Percentiles rank a stretch among this genome's conserved stretches.
Conservation (phyloP, 306 rosid genomes). For the Ormosia emarginata region DNA sequence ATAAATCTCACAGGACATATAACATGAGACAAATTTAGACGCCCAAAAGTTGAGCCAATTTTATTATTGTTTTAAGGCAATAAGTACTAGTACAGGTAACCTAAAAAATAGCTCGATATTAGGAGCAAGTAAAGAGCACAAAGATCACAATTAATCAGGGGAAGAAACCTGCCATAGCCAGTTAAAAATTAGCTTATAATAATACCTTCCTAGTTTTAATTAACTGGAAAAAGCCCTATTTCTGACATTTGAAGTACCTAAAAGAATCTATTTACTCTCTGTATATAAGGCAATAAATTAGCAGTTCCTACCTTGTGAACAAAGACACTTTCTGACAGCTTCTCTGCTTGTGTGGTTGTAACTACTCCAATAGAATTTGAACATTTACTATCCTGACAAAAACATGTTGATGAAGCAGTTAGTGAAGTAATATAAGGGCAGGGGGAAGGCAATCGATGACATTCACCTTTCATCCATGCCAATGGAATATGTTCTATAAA, state of each 20-base stretch:
- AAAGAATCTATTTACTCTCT: neutral
- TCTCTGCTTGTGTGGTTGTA: slow-evolving; percentile 30
- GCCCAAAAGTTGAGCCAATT: neutral
- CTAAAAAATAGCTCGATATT: neutral
- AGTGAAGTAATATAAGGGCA: slow-evolving; percentile 1
- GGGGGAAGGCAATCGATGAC: neutral
- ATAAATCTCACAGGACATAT: neutral
- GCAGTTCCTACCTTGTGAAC: slow-evolving; percentile 37
- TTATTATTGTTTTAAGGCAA: neutral
- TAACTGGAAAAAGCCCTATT: neutral
- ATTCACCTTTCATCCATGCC: neutral
- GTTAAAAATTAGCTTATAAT: neutral
- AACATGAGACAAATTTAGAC: neutral
- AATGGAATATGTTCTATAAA: neutral
- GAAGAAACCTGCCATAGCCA: neutral
- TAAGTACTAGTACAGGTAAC: neutral
- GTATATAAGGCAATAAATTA: neutral
- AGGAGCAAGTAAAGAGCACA: neutral
- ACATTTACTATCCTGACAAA: slow-evolving; percentile 30
- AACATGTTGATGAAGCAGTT: slow-evolving; percentile 2
- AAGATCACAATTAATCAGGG: neutral
- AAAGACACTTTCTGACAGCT: slow-evolving; percentile 40
- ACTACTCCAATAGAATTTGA: slow-evolving; percentile 23
- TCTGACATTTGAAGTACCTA: neutral
- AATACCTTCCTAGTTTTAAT: neutral